Percentiles rank a stretch among this genome's conserved stretches.
Evolutionary conservation across 2,329 filamentous ascomycete species (phyloP).

Genomic region (Rhexocercosporidium sp.): DNA sequence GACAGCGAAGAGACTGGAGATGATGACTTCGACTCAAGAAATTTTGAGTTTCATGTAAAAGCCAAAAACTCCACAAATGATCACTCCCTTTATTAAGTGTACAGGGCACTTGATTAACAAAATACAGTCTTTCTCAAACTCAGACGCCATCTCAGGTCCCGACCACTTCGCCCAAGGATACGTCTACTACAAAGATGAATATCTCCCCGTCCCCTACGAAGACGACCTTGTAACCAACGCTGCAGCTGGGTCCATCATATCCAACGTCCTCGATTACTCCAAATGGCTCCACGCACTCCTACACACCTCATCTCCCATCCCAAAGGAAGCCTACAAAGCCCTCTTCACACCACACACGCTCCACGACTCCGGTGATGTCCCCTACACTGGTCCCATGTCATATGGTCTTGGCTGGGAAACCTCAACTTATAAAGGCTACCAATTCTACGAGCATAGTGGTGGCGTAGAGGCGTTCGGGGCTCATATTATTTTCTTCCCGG

Average conservation of each 20-base stretch:
- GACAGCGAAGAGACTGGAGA: background rate
- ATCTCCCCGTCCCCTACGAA: constrained; percentile 37
- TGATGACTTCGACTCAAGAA: background rate
- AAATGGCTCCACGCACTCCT: constrained; percentile 58
- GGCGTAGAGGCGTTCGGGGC: constrained; percentile 52
- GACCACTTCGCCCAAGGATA: constrained; percentile 50
- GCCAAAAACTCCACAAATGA: background rate
- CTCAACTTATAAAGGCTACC: constrained; percentile 49
- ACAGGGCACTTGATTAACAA: background rate
- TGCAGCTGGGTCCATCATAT: constrained; percentile 53
- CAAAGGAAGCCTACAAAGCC: constrained; percentile 41
- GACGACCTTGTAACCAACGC: constrained; percentile 43
- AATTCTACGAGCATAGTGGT: constrained; percentile 50
- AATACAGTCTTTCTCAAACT: constrained; percentile 33
- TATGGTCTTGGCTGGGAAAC: constrained; percentile 51
- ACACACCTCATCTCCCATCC: constrained; percentile 44
- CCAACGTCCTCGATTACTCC: constrained; percentile 55
- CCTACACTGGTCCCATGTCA: constrained; percentile 42
- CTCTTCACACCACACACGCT: constrained; percentile 40
- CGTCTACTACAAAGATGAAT: constrained; percentile 43
- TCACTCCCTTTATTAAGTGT: background rate
- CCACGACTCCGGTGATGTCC: background rate
- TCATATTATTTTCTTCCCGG: constrained; percentile 51
- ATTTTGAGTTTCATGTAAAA: background rate
- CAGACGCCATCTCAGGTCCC: constrained; percentile 29